Base-by-base conservation (phyloP, 768 basidiomycete genomes). In the Lactarius trivialis region DNA sequence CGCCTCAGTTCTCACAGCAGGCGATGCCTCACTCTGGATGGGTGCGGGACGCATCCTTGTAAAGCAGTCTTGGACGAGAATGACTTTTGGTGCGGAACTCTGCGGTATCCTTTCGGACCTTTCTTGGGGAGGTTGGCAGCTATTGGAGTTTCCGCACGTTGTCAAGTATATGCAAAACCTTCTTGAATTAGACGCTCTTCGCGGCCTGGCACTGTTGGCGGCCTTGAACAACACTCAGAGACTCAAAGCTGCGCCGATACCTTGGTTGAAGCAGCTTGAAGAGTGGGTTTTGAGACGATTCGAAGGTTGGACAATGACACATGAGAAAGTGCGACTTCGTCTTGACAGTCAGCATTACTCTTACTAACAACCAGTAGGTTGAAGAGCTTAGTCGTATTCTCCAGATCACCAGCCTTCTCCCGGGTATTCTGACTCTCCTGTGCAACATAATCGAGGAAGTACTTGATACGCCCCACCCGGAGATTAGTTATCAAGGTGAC, bases 91-190 rank as follows among this genome's bases (percentile, higher is more conserved):
- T 1, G 64, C 84, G 2, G 77, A 79, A 33, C 73, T 92, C 5
- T 79, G 83, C 32, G 84, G 85, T 0, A 75, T 80, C 5, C 79
- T 92, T 7, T 79, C 85, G 2, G 85, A 86, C 53, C 72, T 85
- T 5, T 78, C 77, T 0, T 93, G 89, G 88, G 82, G 83, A 21
- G 91, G 89, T 2, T 92, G 89, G 89, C 89, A 84, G 70, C 75
- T 83, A 34, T 71, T 91, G 11, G 87, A 81, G 15, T 70, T 86
- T 2, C 86, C 89, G 1, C 72, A 78, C 14, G 69, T 90, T n/a
- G 67, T 84, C 15, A 82, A 81, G 66, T 74, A 76, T 33, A 81
- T 81, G 2, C 73, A 76, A 4, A 76, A 76, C 52, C 68, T 85
- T 24, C 68, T 85, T 15, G 75, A 82, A 30, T 61, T 67, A 7